Percentiles rank a stretch among this genome's conserved stretches.
These are phyloP conservation scores for Yueomyces sp. DNA, from an alignment of 1,139 yeast species.

Conservation along the genomic window DNA sequence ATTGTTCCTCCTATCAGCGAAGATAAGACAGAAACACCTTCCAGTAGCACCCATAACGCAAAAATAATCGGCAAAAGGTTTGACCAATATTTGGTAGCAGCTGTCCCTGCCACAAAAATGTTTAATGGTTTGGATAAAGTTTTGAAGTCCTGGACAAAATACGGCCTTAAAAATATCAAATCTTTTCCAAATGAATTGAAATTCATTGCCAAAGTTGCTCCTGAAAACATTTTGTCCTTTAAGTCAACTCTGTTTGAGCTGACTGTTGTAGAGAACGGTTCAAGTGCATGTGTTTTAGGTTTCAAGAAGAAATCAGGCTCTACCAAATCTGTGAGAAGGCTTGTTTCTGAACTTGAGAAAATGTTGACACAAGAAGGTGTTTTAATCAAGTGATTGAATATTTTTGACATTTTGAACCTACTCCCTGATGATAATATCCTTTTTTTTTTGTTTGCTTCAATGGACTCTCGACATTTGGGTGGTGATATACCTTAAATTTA, in stretches of 20 bases:
- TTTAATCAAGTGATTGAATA: neutral
- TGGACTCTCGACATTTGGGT: neutral
- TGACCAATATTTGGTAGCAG: conserved; percentile 17
- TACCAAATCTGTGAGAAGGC: conserved; percentile 47
- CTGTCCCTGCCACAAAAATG: conserved; percentile 34
- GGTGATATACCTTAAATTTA: no score
- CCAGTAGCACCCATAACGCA: conserved; percentile 26
- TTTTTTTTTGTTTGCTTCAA: neutral
- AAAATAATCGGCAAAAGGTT: conserved; percentile 14
- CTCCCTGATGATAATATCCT: neutral
- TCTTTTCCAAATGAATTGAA: conserved; percentile 33
- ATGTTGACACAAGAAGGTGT: conserved; percentile 33
- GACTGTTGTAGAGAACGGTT: conserved; percentile 28
- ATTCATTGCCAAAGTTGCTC: conserved; percentile 49
- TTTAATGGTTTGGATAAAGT: conserved; percentile 52
- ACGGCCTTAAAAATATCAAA: conserved; percentile 49
- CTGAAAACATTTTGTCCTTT: conserved; percentile 47
- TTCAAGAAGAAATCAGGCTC: conserved; percentile 54
- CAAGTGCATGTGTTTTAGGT: conserved; percentile 36
- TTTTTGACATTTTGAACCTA: neutral
- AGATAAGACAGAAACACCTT: conserved; percentile 14
- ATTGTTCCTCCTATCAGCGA: no score
- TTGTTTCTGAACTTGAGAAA: conserved; percentile 38
- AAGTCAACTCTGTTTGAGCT: conserved; percentile 56
- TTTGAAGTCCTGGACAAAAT: conserved; percentile 55